Conservation (phyloP, 208 protist genomes). For the Phytomonas francai region DNA sequence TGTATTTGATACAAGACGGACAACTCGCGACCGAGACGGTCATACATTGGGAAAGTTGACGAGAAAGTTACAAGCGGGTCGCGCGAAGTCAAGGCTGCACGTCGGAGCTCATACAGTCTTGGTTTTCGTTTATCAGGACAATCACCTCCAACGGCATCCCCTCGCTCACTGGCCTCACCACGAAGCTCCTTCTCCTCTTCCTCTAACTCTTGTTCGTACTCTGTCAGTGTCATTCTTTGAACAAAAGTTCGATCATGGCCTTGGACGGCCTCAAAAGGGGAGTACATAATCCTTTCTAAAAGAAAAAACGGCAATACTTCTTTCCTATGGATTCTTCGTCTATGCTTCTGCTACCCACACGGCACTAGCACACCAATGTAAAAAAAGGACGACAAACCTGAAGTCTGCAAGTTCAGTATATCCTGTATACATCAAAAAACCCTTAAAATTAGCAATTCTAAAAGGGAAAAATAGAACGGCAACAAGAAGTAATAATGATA, state of each 20-base stretch:
- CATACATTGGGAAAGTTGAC: slow-evolving; percentile 65
- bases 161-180: background rate
- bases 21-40: slow-evolving; percentile 66
- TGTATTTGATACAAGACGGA: slow-evolving; percentile 75
- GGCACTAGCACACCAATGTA: background rate
- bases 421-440: background rate
- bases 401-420: background rate
- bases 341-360: background rate
- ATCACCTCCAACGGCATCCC: background rate
- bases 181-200: slow-evolving; percentile 21
- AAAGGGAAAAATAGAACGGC: background rate
- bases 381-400: background rate
- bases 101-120: slow-evolving; percentile 22
- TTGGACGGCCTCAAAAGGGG: slow-evolving; percentile 53
- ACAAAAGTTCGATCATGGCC: slow-evolving; percentile 73
- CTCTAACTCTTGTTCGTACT: slow-evolving; percentile 53
- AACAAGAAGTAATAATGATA: background rate
- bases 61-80: slow-evolving; percentile 60
- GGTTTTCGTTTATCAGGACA: background rate
- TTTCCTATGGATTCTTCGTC: background rate
- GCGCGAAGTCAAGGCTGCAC: slow-evolving; percentile 38
- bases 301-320: background rate
- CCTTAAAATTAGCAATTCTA: background rate
- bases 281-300: slow-evolving; percentile 24
- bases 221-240: slow-evolving; percentile 42